Conservation (phyloP, 345 rosid species). For the Pugionium dolabratum region DNA sequence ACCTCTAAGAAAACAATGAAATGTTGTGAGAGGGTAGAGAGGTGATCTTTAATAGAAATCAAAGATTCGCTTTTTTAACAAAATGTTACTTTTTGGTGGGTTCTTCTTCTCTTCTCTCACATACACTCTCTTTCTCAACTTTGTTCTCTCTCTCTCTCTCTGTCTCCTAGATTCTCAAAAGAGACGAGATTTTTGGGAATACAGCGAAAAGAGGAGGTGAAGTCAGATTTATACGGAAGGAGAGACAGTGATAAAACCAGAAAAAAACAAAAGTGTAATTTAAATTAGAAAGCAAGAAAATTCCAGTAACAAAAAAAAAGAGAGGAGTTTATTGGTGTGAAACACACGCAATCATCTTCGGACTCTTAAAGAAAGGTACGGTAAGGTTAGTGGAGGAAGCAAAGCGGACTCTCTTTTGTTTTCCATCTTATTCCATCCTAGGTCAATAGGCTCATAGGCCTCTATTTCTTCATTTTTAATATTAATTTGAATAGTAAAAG, state of each 20-base stretch:
- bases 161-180: not conserved
- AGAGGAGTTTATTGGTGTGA: conserved; percentile 28
- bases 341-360: conserved; percentile 55
- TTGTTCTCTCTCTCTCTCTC: conserved; percentile 21
- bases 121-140: conserved; percentile 16
- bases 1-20: conserved; percentile 29
- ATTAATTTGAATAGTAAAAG: too few relatives aligned
- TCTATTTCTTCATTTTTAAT: conserved; percentile 1
- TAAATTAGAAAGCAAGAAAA: conserved; percentile 32
- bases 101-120: conserved; percentile 25
- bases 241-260: conserved; percentile 35
- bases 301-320: conserved; percentile 12
- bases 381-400: conserved; percentile 57
- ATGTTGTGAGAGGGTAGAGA: conserved; percentile 28
- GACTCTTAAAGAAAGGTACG: conserved; percentile 39
- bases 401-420: conserved; percentile 46
- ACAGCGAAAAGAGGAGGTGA: conserved; percentile 16
- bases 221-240: conserved; percentile 16
- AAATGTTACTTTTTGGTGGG: conserved; percentile 32
- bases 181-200: conserved; percentile 13
- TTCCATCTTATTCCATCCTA: not conserved
- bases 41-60: conserved; percentile 33
- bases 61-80: conserved; percentile 27
- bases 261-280: not conserved
- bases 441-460: not conserved